Evolutionary conservation across 805 yeast species (phyloP).

Genomic region (Yamadazyma insecticola): DNA sequence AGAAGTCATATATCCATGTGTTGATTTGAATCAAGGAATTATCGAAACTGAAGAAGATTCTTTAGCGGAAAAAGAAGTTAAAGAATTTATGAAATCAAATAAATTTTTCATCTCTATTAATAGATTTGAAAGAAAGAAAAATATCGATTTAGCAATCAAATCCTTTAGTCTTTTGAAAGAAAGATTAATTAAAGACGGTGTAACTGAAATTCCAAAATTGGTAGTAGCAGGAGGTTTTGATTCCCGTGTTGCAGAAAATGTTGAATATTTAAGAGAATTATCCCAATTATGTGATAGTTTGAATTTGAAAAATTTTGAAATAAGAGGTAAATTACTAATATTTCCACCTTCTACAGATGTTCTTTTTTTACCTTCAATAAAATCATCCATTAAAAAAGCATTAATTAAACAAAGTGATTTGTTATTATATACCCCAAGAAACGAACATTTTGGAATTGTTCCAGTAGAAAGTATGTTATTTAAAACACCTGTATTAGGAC

Average conservation of each 20-base stretch:
- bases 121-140: slow-evolving; percentile 84
- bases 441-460: slow-evolving; percentile 96
- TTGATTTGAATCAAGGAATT: slow-evolving; percentile 36
- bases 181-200: slow-evolving; percentile 20
- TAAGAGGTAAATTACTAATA: slow-evolving; percentile 34
- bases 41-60: slow-evolving; percentile 16
- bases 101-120: slow-evolving; percentile 69
- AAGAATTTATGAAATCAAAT: slow-evolving; percentile 27
- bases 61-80: slow-evolving; percentile 26
- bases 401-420: slow-evolving; percentile 55
- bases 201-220: slow-evolving; percentile 39
- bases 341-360: slow-evolving; percentile 42
- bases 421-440: slow-evolving; percentile 81
- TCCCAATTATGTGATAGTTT: slow-evolving; percentile 42
- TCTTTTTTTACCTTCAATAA: slow-evolving; percentile 76
- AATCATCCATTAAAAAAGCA: slow-evolving; percentile 56
- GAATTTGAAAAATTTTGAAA: slow-evolving; percentile 42
- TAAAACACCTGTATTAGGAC: slow-evolving; percentile 81
- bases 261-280: slow-evolving; percentile 61
- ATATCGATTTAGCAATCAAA: slow-evolving; percentile 70
- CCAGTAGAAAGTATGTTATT: slow-evolving; percentile 92
- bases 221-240: slow-evolving; percentile 93
- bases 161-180: slow-evolving; percentile 49
- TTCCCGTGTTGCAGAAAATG: slow-evolving; percentile 67
- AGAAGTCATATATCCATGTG: slow-evolving; percentile 74